Evolutionary conservation across 1,284 basidiomycete species (phyloP).

Genomic region (Puccinia triticina): DNA sequence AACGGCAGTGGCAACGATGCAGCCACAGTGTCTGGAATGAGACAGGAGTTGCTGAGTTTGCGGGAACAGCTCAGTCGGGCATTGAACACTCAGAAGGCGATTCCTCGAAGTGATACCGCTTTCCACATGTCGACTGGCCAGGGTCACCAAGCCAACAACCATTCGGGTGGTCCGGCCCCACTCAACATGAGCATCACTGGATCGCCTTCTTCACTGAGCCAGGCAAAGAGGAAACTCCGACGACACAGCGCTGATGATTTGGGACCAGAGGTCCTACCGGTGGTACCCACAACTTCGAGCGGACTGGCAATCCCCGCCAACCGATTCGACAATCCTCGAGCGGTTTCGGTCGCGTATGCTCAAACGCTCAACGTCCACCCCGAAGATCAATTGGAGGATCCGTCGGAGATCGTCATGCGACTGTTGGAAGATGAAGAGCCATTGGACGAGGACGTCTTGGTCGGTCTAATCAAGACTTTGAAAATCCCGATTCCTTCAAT

Average conservation of each 20-base stretch:
- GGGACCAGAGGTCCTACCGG: constrained; percentile 70
- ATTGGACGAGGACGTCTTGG: constrained; percentile 90
- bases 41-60: constrained; percentile 84
- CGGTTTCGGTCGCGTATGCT: constrained; percentile 85
- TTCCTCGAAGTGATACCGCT: constrained; percentile 68
- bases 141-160: constrained; percentile 61
- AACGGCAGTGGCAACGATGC: constrained; percentile 59
- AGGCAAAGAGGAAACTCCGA: constrained; percentile 65
- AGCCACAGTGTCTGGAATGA: constrained; percentile 77
- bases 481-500: constrained; percentile 90
- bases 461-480: constrained; percentile 84
- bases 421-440: constrained; percentile 88
- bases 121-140: constrained; percentile 66
- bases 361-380: constrained; percentile 72
- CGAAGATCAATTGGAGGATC: constrained; percentile 70
- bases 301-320: constrained; percentile 70
- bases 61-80: constrained; percentile 94
- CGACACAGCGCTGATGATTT: constrained; percentile 83
- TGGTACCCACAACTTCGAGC: constrained; percentile 61
- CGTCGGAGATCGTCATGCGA: constrained; percentile 90
- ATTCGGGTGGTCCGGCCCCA: constrained; percentile 55
- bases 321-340: constrained; percentile 75
- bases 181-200: constrained; percentile 56
- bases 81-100: constrained; percentile 73
- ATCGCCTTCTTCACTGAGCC: constrained; percentile 57